A percentile compares a stretch with the other conserved stretches of the same genome.
These are phyloP conservation scores for Leccinum insolens DNA, from an alignment of 1,284 basidiomycete genomes.

Conservation along the genomic window DNA sequence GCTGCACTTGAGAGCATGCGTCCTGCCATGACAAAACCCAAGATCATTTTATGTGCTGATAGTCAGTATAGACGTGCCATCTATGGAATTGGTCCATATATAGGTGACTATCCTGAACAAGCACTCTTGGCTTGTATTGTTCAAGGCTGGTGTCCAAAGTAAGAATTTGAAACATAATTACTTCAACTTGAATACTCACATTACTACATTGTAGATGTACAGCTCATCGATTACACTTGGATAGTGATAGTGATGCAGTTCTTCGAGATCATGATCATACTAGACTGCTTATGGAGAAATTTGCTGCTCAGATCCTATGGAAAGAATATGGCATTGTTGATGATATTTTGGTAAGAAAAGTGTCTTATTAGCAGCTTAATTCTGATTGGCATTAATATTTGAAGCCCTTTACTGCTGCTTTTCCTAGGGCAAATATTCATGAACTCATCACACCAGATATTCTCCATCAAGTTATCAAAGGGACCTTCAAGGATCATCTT, in stretches of 20 bases:
- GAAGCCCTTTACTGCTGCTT: too few species aligned
- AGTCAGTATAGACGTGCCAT: background rate
- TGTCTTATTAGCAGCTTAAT: background rate
- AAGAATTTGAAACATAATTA: background rate
- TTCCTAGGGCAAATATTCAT: too few species aligned
- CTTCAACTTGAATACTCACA: background rate
- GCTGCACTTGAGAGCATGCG: too few species aligned
- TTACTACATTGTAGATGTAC: background rate
- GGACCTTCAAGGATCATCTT: too few species aligned
- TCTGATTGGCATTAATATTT: background rate
- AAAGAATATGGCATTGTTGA: background rate
- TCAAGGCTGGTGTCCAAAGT: constrained; percentile 1
- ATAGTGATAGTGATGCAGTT: background rate
- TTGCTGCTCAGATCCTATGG: background rate
- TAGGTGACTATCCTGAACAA: background rate
- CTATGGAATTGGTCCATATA: background rate
- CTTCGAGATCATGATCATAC: background rate
- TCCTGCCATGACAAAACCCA: too few species aligned
- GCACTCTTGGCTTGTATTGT: background rate
- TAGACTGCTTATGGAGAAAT: background rate
- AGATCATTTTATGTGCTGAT: too few species aligned
- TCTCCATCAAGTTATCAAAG: too few species aligned
- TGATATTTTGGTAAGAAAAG: background rate
- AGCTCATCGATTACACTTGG: background rate
- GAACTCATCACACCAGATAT: too few species aligned